These are phyloP conservation scores for Quercus cerris DNA, from an alignment of 306 rosid species.

Conservation along the genomic window DNA sequence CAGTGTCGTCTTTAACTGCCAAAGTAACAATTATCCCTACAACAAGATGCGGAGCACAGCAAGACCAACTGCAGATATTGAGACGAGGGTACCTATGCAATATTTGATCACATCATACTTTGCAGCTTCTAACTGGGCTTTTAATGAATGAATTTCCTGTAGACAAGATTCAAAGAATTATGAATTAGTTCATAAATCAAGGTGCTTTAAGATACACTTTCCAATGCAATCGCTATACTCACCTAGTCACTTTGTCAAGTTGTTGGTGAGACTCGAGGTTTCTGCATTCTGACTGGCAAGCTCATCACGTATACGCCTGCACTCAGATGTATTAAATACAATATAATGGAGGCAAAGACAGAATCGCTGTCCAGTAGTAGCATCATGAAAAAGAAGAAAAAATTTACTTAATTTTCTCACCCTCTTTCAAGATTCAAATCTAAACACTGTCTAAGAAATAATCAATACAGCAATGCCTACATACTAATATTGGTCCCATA, in stretches of 20 bases:
- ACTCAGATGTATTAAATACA: no score
- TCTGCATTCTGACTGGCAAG: no score
- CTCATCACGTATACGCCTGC: no score
- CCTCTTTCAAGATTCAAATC: no score
- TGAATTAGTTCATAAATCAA: not conserved
- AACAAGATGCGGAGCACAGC: slow-evolving; percentile 49
- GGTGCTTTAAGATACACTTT: not conserved
- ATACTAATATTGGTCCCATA: no score
- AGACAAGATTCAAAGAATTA: not conserved
- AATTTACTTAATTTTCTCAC: no score
- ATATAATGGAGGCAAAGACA: no score
- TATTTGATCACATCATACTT: slow-evolving; percentile 65
- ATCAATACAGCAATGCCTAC: no score
- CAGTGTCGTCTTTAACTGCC: not conserved
- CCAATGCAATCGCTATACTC: slow-evolving; percentile 6
- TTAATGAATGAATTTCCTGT: slow-evolving; percentile 64
- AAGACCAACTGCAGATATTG: slow-evolving; percentile 65
- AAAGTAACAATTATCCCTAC: slow-evolving; percentile 12
- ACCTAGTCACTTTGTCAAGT: slow-evolving; percentile 69
- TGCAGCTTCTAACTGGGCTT: slow-evolving; percentile 56
- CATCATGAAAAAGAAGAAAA: no score
- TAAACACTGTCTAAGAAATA: no score
- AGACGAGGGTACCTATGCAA: slow-evolving; percentile 65
- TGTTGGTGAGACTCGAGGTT: slow-evolving; percentile 34
- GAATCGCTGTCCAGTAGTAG: no score